Evolutionary conservation across 1,284 basidiomycete species (phyloP), one percentile per base, ranked within the genome.

Genomic region (Moniliella sp.): DNA sequence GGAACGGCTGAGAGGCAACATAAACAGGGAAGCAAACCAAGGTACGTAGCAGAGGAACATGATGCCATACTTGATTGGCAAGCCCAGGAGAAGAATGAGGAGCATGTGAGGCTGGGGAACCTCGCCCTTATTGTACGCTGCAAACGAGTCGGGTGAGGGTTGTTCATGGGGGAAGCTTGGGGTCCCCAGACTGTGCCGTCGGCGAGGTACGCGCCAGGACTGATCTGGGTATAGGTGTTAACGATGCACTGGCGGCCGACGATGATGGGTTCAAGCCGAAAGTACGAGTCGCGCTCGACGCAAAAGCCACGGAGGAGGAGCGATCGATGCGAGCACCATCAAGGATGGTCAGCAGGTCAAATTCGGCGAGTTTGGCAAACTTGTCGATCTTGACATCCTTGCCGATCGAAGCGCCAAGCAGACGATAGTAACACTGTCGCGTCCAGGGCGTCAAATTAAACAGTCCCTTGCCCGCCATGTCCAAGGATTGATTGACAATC

Each of bases 141-240:
- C 56, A 21, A 54, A 59, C 4, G 54, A 50, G 29, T 59, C 56
- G 25, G 54, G 49, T 7, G 50, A 46, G 7, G 56, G 56, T 30
- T 55, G 43, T 31, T 59, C 56, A 36, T 59, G 54, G 27, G 57
- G 7, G 54, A 57, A 1, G 54, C 43, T 34, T 59, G 56, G 12
- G 56, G 56, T 7, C 56, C 56, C 54, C 54, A 59, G 2, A 59
- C 56, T 2, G 56, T 57, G 15, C 56, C 56, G 30, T 59, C 56
- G 12, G 51, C 56, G 7, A 59, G 35, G 10, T 51, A 43, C 15
- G 56, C 56, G 35, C 56, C 56, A 10, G 56, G 56, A 25, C 54
- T 55, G 36, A 59, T 57, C 33, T 57, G 50, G 5, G 56, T 59
- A 29, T 54, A 59, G 3, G 56, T 57, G 42, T 59, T 59, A 36